phyloP scores from a whole-genome alignment of 78 protist genomes.

The Bigelowiella natans region DNA sequence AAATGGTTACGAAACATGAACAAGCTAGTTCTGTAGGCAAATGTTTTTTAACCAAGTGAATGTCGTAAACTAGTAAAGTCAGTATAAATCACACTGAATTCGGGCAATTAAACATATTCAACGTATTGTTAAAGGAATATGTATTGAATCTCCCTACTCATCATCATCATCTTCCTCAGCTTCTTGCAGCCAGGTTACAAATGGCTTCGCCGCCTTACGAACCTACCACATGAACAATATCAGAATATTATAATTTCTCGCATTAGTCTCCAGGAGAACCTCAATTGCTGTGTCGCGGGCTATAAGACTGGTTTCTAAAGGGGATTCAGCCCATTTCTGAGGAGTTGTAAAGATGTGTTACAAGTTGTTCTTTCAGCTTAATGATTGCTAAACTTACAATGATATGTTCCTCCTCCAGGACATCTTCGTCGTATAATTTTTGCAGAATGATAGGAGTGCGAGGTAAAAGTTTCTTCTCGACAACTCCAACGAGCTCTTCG shows the following conservation, averaged over 20 bases:
- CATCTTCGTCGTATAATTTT: neutral
- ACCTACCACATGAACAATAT: neutral
- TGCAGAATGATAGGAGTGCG: neutral
- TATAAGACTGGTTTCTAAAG: neutral
- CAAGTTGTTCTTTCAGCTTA: neutral
- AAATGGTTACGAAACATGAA: no score
- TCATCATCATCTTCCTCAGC: slow-evolving; percentile 16
- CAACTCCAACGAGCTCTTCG: neutral
- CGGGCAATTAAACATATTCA: no score
- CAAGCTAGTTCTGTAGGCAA: no score
- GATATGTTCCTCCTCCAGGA: slow-evolving; percentile 9
- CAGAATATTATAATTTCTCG: no score
- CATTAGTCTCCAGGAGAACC: no score
- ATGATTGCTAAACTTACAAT: neutral
- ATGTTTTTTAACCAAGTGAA: no score
- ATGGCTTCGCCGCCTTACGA: slow-evolving; percentile 17
- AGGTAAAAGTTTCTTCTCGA: neutral
- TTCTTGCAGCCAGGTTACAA: slow-evolving; percentile 20
- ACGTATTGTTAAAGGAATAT: no score
- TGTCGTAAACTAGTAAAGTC: no score
- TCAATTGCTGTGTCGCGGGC: neutral
- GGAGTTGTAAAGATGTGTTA: no score
- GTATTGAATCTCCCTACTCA: neutral
- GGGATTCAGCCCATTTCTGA: neutral
- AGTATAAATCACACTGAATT: no score